phyloP scores from a whole-genome alignment of 805 yeast species.

The Yarrowia keelungensis region DNA sequence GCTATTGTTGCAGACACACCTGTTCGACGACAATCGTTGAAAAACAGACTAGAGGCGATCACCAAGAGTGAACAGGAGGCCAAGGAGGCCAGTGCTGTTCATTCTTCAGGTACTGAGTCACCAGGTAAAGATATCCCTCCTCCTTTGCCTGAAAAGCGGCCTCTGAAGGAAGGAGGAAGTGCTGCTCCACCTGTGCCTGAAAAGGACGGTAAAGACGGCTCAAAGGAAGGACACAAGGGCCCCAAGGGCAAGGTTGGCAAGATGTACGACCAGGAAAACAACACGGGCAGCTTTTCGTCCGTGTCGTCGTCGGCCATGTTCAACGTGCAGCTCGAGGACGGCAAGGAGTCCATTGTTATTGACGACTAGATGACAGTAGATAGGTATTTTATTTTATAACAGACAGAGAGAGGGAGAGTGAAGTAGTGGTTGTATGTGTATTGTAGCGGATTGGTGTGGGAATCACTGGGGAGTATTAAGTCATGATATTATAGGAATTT shows the following conservation, averaged over 20 bases:
- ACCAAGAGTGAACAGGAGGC: slow-evolving; percentile 7
- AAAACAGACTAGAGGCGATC: slow-evolving; percentile 37
- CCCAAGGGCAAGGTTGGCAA: slow-evolving; percentile 9
- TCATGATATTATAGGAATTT: too few relatives aligned
- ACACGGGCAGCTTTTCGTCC: slow-evolving; percentile 31
- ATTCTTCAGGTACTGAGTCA: neutral
- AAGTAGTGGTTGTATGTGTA: neutral
- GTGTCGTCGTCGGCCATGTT: slow-evolving; percentile 34
- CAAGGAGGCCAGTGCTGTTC: neutral
- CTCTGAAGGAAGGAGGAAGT: slow-evolving; percentile 1
- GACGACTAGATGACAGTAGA: slow-evolving; percentile 14
- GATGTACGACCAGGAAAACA: slow-evolving; percentile 21
- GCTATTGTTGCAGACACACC: neutral
- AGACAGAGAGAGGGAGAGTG: neutral
- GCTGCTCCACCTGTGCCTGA: slow-evolving; percentile 21
- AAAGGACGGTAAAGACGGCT: slow-evolving; percentile 3
- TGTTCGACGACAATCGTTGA: slow-evolving; percentile 22
- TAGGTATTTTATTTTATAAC: slow-evolving; percentile 7
- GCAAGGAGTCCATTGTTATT: slow-evolving; percentile 31
- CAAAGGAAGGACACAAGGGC: neutral
- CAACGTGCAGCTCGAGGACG: slow-evolving; percentile 34
- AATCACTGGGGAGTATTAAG: too few relatives aligned
- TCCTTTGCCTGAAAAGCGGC: slow-evolving; percentile 13
- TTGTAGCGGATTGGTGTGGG: neutral
- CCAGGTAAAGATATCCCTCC: slow-evolving; percentile 5